Base-by-base conservation (phyloP, 805 yeast species). In the Kodamaea nitidulidarum region DNA sequence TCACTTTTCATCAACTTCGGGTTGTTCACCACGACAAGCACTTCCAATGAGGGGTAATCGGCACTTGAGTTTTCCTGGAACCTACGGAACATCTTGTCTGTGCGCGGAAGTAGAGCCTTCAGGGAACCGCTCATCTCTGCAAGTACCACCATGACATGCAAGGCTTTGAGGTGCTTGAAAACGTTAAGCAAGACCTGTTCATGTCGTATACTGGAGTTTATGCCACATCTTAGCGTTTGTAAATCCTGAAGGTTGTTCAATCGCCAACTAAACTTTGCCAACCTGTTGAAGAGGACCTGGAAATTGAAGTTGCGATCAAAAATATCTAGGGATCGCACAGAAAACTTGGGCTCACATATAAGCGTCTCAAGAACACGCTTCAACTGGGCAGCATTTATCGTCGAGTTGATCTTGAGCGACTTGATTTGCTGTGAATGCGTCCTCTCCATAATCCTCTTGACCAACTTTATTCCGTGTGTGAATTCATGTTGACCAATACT, bases 231-330 rank as follows among this genome's bases (percentile, higher is more conserved):
- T 10, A 67, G 43, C 7, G 41, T 34, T 21, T 42, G 43, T 4
- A 65, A 24, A 2, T 41, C 35, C 6, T 40, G 37, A 38, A 63
- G 53, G 25, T 52, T 54, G 31, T 44, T 46, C 22, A 50, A 40
- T 34, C 41, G 50, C 65, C 70, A 65, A 12, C 44, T 49, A 27
- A 34, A 37, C 38, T 58, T 59, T 21, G 53, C 51, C 16, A 67
- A 41, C 34, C 42, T 50, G 12, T 48, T 43, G 11, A 60, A 26
- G 5, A 67, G 31, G 1, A 56, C 38, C 36, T 60, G 61, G 36
- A 60, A 43, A 24, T 48, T 55, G 32, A 65, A 43, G 10, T 48
- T 37, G 12, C 42, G 41, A 37, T 65, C 65, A 24, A 54, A 32
- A 10, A 67, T 32, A 24, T 64, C 69, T n/a, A 67, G 46, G 4